Base-by-base conservation (phyloP, 2,329 filamentous ascomycete genomes). In the Hypoxylon sp. region DNA sequence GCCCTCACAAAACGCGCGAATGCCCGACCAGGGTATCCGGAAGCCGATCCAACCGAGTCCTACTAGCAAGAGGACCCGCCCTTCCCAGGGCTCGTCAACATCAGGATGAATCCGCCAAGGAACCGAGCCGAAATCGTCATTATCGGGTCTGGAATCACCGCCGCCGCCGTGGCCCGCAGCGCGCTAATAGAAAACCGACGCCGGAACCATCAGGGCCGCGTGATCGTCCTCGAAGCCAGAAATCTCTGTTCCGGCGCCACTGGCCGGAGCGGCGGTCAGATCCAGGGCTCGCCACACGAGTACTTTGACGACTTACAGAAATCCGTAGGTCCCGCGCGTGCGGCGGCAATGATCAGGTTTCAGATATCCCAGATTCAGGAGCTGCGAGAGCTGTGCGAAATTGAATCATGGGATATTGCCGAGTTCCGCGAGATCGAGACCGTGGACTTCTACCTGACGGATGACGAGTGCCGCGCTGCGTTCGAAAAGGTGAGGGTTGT, bases 81-180 rank as follows among this genome's bases (percentile, higher is more conserved):
- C 0, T 82, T 80, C 72, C 81, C 82, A 3, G 76, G 81, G 20
- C 78, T 85, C 10, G 78, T 80, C 54, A 69, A 81, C 53, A 72
- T 76, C 2, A 76, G 77, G 33, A 79, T 78, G 2, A 68, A 75
- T 1, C 64, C 68, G 1, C 73, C 85, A 6, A 82, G 83, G 0
- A 49, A 72, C 1, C 73, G 78, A 6, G 82, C 81, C 5, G 86
- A 88, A 63, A 75, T 87, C 1, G 82, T 85, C 17, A 81, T 88
- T 44, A 83, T 88, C 68, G 86, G 87, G 22, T 87, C 85, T 37
- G 87, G 87, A 1, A 88, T 89, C 65, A 84, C 85, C 1, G 85
- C 81, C 8, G 81, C 80, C 2, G 79, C 80, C 20, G 75, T 83
- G 14, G 82, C 81, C 2, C 73, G 79, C 20, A 77, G 79, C 2